Base-by-base conservation (phyloP, 352 stramenopile species). In the Phytophthora kernoviae region DNA sequence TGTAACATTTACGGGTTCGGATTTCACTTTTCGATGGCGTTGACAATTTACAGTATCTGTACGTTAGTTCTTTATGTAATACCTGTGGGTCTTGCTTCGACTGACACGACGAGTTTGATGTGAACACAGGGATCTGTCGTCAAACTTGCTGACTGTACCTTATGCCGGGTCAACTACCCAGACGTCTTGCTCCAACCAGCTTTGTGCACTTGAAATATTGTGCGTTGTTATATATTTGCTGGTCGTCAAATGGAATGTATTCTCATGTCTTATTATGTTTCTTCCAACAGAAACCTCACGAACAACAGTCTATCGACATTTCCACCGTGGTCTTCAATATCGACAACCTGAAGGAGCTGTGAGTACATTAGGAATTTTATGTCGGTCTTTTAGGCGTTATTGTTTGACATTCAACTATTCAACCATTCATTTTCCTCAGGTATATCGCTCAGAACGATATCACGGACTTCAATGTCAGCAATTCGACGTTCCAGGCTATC, bases 1-100 rank as follows among this genome's bases (percentile, higher is more conserved):
- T 83, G 70, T 60, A 81, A 74, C 45, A 33, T 86, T 24, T 52
- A 47, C 20, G 63, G 48, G 10, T 73, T 79, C n/a, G 63, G 64
- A 1, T 71, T 65, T 21, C 52, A 75, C 30, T 81, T 86, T 65
- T 74, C 30, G 54, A 69, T 9, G 60, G 52, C 42, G 44, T 78
- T 17, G 59, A 41, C 30, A 63, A 58, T 1, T 18, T 84, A 4
- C 45, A 66, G 24, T 50, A 67, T 21, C 47, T 84, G 75, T 84
- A 66, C 34, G 71, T 70, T 9, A 8, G 18, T 27, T 12, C 1
- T 6, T 50, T 12, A 53, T 20, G 9, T 20, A 15, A 21, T 8
- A 15, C 37, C 5, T 1, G 18, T 41, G 27, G n/a, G n/a, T n/a
- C n/a, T 21, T 22, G 9, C 8, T 40, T 52, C 7, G 24, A n/a